phyloP scores from a whole-genome alignment of 805 yeast genomes.

The Barnettozyma vustinii region DNA sequence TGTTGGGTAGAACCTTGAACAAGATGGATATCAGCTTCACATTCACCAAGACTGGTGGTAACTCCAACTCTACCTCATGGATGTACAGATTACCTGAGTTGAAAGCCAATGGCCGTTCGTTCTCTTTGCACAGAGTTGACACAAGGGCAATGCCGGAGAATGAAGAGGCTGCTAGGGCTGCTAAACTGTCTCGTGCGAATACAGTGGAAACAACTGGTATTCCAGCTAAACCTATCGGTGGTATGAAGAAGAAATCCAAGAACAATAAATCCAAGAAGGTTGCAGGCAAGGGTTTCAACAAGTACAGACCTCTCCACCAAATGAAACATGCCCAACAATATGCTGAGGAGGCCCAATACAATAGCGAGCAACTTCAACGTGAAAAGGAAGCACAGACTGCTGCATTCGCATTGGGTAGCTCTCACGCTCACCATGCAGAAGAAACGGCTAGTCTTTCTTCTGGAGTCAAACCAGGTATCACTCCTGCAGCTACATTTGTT shows the following conservation, averaged over 20 bases:
- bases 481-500: constrained; percentile 20
- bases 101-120: constrained; percentile 54
- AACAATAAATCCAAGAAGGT: constrained; percentile 29
- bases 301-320: constrained; percentile 20
- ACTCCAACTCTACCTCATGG: constrained; percentile 61
- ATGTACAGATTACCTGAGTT: constrained; percentile 78
- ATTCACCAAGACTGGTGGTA: constrained; percentile 62
- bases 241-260: constrained; percentile 45
- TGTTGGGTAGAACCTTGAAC: constrained; percentile 72
- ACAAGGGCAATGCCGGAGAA: constrained; percentile 38
- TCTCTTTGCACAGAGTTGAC: constrained; percentile 79
- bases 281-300: constrained; percentile 29
- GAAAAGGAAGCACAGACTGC: constrained; percentile 40
- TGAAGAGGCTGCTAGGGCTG: constrained; percentile 14
- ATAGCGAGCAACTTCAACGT: constrained; percentile 33
- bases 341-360: constrained; percentile 24
- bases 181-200: constrained; percentile 28
- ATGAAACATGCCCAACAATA: constrained; percentile 19
- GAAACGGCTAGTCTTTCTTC: constrained; percentile 14
- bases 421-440: constrained; percentile 10
- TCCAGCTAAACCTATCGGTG: constrained; percentile 69
- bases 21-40: constrained; percentile 92
- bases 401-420: constrained; percentile 34
- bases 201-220: constrained; percentile 59
- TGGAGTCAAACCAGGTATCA: constrained; percentile 15